These are phyloP conservation scores for Penicillium malachiteum DNA, from an alignment of 495 filamentous ascomycete genomes.

Conservation along the genomic window DNA sequence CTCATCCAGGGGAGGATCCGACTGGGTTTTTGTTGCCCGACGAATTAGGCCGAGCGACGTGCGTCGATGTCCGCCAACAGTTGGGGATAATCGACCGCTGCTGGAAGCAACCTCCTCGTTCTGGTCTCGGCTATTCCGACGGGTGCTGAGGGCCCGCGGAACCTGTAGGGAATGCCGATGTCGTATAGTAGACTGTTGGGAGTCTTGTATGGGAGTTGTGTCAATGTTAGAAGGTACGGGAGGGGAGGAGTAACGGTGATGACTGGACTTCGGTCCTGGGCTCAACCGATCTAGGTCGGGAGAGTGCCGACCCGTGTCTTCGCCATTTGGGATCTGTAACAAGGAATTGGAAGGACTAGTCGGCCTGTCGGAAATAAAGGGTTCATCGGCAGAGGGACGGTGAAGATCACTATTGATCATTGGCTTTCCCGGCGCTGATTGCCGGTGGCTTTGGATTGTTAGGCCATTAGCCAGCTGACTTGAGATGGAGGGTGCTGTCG, in stretches of 20 bases:
- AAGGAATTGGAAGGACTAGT: slow-evolving; percentile 29
- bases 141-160: slow-evolving; percentile 54
- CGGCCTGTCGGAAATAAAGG: slow-evolving; percentile 27
- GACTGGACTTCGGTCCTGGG: slow-evolving; percentile 37
- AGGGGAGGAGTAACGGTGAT: slow-evolving; percentile 75
- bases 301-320: slow-evolving; percentile 39
- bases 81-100: slow-evolving; percentile 85
- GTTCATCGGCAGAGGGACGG: slow-evolving; percentile 37
- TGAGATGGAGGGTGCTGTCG: slow-evolving; percentile 22
- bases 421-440: slow-evolving; percentile 33
- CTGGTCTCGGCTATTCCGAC: slow-evolving; percentile 55
- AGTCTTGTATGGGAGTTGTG: slow-evolving; percentile 40
- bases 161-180: slow-evolving; percentile 93
- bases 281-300: slow-evolving; percentile 41
- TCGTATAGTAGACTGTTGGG: slow-evolving; percentile 54
- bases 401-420: slow-evolving; percentile 42
- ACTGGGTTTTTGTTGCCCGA: slow-evolving; percentile 79
- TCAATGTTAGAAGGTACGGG: slow-evolving; percentile 54
- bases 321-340: slow-evolving; percentile 35
- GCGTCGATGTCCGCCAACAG: slow-evolving; percentile 60
- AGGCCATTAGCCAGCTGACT: slow-evolving; percentile 39
- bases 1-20: slow-evolving; percentile 80
- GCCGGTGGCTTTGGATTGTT: slow-evolving; percentile 16
- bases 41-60: slow-evolving; percentile 80
- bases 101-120: slow-evolving; percentile 64